phyloP scores from a whole-genome alignment of 2,329 filamentous ascomycete species.

The Pseudogymnoascus sp. region DNA sequence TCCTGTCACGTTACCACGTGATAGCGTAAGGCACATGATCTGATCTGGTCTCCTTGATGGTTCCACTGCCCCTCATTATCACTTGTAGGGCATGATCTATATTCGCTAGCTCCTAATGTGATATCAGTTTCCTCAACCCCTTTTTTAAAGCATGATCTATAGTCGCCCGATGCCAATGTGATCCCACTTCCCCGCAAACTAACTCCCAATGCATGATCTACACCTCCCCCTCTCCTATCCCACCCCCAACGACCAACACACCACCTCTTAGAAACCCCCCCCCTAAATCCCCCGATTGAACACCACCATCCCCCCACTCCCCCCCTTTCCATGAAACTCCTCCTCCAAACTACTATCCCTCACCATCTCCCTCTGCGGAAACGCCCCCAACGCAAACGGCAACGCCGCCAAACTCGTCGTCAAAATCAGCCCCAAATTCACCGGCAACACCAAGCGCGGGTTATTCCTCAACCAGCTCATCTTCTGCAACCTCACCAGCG shows the following conservation, averaged over 20 bases:
- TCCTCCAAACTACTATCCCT: conserved; percentile 67
- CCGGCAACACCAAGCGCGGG: conserved; percentile 66
- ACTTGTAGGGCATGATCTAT: not conserved
- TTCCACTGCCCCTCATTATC: not conserved
- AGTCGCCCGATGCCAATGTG: not conserved
- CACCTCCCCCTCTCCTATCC: not conserved
- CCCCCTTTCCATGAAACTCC: conserved; percentile 77
- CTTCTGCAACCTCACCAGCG: conserved; percentile 77
- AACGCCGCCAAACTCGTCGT: conserved; percentile 80
- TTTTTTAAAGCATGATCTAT: not conserved
- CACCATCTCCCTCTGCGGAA: conserved; percentile 84
- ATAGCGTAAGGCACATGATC: not conserved
- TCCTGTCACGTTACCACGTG: not conserved
- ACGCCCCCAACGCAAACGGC: conserved; percentile 81
- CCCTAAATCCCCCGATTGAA: conserved; percentile 85
- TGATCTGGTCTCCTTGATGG: not conserved
- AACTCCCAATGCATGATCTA: not conserved
- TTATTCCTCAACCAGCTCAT: conserved; percentile 71
- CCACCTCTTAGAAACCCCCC: not conserved
- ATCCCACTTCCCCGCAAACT: not conserved
- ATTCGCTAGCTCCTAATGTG: not conserved
- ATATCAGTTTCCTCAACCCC: not conserved
- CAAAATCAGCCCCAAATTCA: conserved; percentile 83
- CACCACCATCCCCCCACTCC: conserved; percentile 74
- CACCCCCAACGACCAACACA: not conserved